Percentiles rank a stretch among this genome's conserved stretches.
Conservation (phyloP, 176 grass and related monocot genomes). For the Avena insularis region DNA sequence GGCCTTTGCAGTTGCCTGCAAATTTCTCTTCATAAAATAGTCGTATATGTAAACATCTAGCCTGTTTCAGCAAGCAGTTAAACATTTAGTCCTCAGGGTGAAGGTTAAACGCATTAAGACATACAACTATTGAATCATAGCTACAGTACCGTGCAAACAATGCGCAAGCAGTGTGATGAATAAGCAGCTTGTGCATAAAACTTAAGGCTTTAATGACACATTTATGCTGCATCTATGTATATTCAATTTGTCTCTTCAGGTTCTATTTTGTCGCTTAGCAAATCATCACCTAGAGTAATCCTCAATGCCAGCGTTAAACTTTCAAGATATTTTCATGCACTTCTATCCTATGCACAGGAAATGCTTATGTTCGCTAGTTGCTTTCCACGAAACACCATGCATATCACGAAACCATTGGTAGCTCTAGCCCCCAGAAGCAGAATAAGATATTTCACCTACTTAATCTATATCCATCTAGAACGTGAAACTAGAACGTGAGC, state of each 20-base stretch:
- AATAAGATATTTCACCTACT: slow-evolving; percentile 23
- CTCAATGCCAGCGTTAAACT: background rate
- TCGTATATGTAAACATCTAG: slow-evolving; percentile 99
- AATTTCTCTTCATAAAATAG: slow-evolving; percentile 99
- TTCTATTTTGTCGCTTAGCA: slow-evolving; percentile 5
- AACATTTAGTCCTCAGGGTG: slow-evolving; percentile 27
- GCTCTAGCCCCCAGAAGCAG: slow-evolving; percentile 14
- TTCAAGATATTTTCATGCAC: slow-evolving; percentile 20
- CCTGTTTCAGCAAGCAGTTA: slow-evolving; percentile 66
- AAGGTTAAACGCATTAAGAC: background rate
- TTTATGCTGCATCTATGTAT: background rate
- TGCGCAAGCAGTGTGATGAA: slow-evolving; percentile 12
- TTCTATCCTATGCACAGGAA: background rate
- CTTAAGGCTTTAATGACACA: slow-evolving; percentile 16
- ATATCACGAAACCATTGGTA: slow-evolving; percentile 3
- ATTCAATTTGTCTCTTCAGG: slow-evolving; percentile 22
- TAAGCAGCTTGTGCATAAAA: slow-evolving; percentile 3
- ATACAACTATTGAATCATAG: slow-evolving; percentile 31
- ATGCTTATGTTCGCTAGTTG: slow-evolving; percentile 3
- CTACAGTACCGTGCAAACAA: background rate
- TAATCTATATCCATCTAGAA: background rate
- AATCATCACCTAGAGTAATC: slow-evolving; percentile 19
- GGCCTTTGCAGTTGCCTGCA: slow-evolving; percentile 96
- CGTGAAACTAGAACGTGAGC: background rate
- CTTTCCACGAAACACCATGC: background rate